Evolutionary conservation across 331 rosid species (phyloP), one percentile per base, ranked within the genome.

Genomic region (Phaseolus coccineus): DNA sequence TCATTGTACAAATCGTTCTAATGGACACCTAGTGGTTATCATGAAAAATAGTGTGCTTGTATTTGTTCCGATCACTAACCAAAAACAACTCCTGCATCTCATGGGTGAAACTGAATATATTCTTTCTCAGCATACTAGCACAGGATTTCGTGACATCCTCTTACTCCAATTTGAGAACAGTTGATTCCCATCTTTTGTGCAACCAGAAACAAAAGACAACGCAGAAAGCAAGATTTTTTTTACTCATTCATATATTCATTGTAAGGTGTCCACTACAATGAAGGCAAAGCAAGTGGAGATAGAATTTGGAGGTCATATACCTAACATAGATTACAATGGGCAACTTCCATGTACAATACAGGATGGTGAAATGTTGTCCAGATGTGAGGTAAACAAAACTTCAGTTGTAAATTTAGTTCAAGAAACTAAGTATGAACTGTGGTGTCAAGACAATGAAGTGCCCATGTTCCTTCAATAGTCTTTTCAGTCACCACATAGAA

Each of bases 271-370:
- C 77, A 47, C 28, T 72, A 66, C 12, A n/a, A 25, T 15, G 58
- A 52, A 35, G 42, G n/a, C 25, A 33, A 24, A 44, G 42, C 67
- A 53, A 58, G 56, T 52, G 64, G 16, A 25, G 39, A 67, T 56
- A 65, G 55, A 55, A 24, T 58, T 65, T 66, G 77, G 59, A 83
- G 35, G 67, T 37, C 58, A 28, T 65, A 69, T 10, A 15, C 25
- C 65, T 47, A 72, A 66, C 59, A 52, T 35, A 73, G 15, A 73
- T n/a, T 33, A 66, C 58, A 78, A 66, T 25, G 25, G 59, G 47
- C 59, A 66, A 67, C 57, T 78, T 78, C 73, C 55, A 30, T 78
- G 80, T 73, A 67, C 52, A 67, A 56, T 68, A 66, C 77, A 79
- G 51, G 37, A 69, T 52, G 71, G 31, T 64, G 47, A 19, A 69